Percentiles rank a stretch among this genome's conserved stretches.
Evolutionary conservation across 768 basidiomycete genomes (phyloP).

Genomic region (Solioccasus polychromus): DNA sequence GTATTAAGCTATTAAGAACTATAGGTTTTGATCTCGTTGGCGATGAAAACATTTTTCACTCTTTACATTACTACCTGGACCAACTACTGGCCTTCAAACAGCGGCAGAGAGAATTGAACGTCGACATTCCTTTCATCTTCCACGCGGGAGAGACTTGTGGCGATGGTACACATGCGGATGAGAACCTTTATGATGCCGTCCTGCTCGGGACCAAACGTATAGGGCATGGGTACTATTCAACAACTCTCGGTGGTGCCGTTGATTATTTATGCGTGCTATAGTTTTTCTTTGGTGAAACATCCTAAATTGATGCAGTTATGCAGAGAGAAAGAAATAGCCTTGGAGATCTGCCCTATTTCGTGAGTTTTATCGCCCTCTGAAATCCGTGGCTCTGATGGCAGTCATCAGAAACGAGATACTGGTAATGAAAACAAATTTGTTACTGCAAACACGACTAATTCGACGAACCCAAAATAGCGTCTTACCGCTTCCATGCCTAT

Average conservation of each 20-base stretch:
- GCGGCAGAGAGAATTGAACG: conserved; percentile 51
- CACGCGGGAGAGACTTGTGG: conserved; percentile 82
- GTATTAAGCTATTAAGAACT: not conserved
- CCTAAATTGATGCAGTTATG: conserved; percentile 69
- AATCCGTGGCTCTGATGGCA: conserved; percentile 1
- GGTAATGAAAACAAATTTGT: conserved; percentile 35
- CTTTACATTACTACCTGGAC: conserved; percentile 61
- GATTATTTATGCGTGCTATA: conserved; percentile 21
- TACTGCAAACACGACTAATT: not conserved
- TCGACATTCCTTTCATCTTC: conserved; percentile 70
- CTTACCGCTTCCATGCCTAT: conserved; percentile 77
- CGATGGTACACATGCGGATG: conserved; percentile 67
- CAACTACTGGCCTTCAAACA: conserved; percentile 57
- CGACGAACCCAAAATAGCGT: conserved; percentile 39
- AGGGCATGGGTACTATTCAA: conserved; percentile 62
- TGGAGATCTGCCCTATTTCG: conserved; percentile 84
- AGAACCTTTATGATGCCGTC: conserved; percentile 77
- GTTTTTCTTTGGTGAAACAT: conserved; percentile 76
- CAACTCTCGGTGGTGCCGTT: not conserved
- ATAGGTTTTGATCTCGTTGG: conserved; percentile 84
- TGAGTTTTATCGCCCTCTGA: conserved; percentile 34
- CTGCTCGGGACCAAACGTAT: conserved; percentile 76
- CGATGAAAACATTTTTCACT: conserved; percentile 58
- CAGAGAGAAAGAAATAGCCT: conserved; percentile 55
- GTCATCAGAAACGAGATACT: conserved; percentile 65